These are phyloP conservation scores for Termitomyces sp. DNA, from an alignment of 1,284 basidiomycete species.

Conservation along the genomic window DNA sequence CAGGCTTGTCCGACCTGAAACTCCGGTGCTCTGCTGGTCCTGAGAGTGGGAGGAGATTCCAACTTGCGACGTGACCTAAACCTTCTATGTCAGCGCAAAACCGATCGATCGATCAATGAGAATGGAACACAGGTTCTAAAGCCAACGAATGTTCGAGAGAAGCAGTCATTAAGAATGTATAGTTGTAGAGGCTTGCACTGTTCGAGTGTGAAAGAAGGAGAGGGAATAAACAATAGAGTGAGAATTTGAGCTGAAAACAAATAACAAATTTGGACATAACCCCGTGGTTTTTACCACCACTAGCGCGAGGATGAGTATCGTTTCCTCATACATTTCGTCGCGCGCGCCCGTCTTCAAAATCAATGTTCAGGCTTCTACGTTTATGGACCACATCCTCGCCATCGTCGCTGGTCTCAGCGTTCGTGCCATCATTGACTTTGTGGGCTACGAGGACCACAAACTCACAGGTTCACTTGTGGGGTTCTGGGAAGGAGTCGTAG, in stretches of 20 bases:
- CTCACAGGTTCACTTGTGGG: slow-evolving; percentile 55
- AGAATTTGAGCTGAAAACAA: slow-evolving; percentile 4
- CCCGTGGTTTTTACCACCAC: slow-evolving; percentile 6
- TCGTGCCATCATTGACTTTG: slow-evolving; percentile 42
- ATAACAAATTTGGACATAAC: slow-evolving; percentile 15
- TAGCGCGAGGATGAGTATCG: slow-evolving; percentile 26
- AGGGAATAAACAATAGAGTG: background rate
- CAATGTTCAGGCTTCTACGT: slow-evolving; percentile 29
- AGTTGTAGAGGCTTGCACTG: background rate
- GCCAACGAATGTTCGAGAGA: background rate
- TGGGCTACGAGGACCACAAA: slow-evolving; percentile 44
- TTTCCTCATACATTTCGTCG: slow-evolving; percentile 37
- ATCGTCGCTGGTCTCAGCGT: slow-evolving; percentile 47
- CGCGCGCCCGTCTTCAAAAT: slow-evolving; percentile 28
- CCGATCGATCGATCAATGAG: background rate
- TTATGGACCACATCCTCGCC: slow-evolving; percentile 53
- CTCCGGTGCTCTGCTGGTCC: background rate
- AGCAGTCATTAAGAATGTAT: background rate
- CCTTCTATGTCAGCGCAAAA: background rate
- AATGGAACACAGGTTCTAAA: background rate
- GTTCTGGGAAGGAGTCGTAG: slow-evolving; percentile 70
- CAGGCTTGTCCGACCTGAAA: too few species aligned
- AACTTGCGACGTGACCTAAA: background rate
- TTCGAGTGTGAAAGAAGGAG: background rate
- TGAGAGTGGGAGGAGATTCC: too few species aligned